A percentile compares a stretch with the other conserved stretches of the same genome.
Conservation (phyloP, 73 alveolate species). For the Durusdinium trenchii region DNA sequence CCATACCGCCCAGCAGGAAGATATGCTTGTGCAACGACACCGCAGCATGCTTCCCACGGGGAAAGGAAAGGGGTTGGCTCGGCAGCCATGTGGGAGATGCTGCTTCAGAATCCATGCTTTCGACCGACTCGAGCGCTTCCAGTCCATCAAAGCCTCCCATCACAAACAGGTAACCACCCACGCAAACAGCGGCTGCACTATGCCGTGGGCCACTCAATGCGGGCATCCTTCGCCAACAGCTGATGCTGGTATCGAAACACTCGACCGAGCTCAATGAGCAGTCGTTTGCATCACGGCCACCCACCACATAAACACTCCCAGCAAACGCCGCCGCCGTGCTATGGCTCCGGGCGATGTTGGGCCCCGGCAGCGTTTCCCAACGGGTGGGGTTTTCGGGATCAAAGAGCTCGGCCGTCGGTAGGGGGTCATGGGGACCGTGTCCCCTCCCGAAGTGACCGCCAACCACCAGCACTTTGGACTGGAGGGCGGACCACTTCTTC, state of each 20-base stretch:
- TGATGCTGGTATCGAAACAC: conserved; percentile 29
- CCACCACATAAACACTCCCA: conserved; percentile 26
- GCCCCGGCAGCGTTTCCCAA: conserved; percentile 40
- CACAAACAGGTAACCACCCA: neutral
- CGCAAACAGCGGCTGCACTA: conserved; percentile 68
- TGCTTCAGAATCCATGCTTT: neutral
- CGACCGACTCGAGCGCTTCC: conserved; percentile 39
- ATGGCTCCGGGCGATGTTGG: conserved; percentile 43
- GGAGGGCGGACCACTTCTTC: conserved; percentile 3
- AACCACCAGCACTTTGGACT: conserved; percentile 3
- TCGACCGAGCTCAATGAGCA: conserved; percentile 22
- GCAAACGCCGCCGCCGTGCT: conserved; percentile 22
- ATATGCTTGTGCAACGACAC: conserved; percentile 26
- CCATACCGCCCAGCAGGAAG: conserved; percentile 83
- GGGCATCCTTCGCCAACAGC: conserved; percentile 43
- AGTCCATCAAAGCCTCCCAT: conserved; percentile 83
- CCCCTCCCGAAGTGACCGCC: conserved; percentile 86
- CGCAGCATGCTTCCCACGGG: conserved; percentile 84
- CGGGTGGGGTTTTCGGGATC: neutral
- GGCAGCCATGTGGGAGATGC: neutral
- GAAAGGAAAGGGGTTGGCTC: conserved; percentile 4
- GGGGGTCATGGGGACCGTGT: conserved; percentile 58
- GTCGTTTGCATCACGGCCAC: conserved; percentile 49
- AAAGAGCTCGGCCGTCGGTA: neutral
- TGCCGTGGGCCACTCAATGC: conserved; percentile 37